Base-by-base conservation (phyloP, 129 eudicot species). In the Cynara cardunculus region DNA sequence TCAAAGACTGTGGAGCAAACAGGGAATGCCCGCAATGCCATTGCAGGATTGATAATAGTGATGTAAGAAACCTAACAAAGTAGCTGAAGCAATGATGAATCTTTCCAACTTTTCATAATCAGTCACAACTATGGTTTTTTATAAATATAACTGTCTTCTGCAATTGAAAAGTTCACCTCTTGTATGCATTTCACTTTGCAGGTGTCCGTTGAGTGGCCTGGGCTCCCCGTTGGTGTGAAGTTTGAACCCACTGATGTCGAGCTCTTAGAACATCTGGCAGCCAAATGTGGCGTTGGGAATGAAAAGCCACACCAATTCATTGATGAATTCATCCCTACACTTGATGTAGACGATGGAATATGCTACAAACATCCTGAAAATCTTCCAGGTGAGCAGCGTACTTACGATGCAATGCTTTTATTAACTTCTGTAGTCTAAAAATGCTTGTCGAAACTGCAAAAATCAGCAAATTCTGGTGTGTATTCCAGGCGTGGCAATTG, bases 281-380 rank as follows among this genome's bases (percentile, higher is more conserved):
- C 90, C 12, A 95, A 92, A 78, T 85, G 92, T 70, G 92, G 97
- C 2, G 66, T 77, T 22, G 93, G 89, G 34, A 73, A 87, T 49
- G 71, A 75, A 80, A 31, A 56, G 61, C 97, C 94, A 7, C 97
- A 95, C 87, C 68, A 53, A 59, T 87, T 90, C 27, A 90, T 95
- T 25, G 97, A 92, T 81, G 97, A 92, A 75, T 95, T 92, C 80
- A 95, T 95, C 81, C 97, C 97, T 41, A 95, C 99, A n/a, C 80
- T 95, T 14, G 94, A 89, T 37, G 83, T 22, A 27, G 89, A 87
- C 16, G 87, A 86, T 39, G 99, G 99, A 59, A 95, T 95, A 69
- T 92, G 94, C 73, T 91, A 76, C 86, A 88, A 90, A 26, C 99
- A 95, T 85, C 99, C 99, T 2, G 88, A 88, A 86, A 83, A 95